Base-by-base conservation (phyloP, 2,329 filamentous ascomycete genomes). In the Gliomastix tumulicola region DNA sequence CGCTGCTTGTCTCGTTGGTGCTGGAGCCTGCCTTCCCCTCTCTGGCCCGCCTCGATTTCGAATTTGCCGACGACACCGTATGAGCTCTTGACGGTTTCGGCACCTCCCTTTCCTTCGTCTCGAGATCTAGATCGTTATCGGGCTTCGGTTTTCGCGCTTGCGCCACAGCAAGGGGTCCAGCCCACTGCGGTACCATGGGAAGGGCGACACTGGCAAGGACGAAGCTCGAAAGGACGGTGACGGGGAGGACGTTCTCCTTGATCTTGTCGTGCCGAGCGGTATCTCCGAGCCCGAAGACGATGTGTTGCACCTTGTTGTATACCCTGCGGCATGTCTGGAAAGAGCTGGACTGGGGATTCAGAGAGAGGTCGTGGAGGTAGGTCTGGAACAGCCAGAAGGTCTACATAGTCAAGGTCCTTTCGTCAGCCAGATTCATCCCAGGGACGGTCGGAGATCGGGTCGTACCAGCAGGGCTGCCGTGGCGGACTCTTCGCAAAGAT, bases 301-400 rank as follows among this genome's bases (percentile, higher is more conserved):
- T 87, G 59, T 87, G 80, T 60, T 92, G 86, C 27, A 92, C 84
- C 60, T 87, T 88, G 63, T 92, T 92, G 66, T 89, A 90, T 48
- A 92, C 79, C 51, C 87, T 71, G 41, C 84, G 77, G 54, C 86
- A 90, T 34, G 84, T 90, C 62, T 85, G 82, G 63, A 92, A 92
- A 34, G 83, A 74, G 49, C 81, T 76, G 42, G 83, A 82, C 55
- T 84, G 82, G 3, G 86, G 86, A 40, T 83, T 84, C 51, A 73
- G 68, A 38, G 84, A 76, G 43, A 92, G 76, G 56, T 92, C 87
- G 66, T 86, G 82, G 21, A 92, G 76, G 55, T 92, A 89, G 5
- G 84, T 90, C 63, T 92, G 86, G 60, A 92, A 88, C 35, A 92
- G 74, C 86, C 86, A 92, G 60, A 92, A 92, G 23, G 86, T 90